phyloP scores from a whole-genome alignment of 2,329 filamentous ascomycete species.

The Alternaria rosae region DNA sequence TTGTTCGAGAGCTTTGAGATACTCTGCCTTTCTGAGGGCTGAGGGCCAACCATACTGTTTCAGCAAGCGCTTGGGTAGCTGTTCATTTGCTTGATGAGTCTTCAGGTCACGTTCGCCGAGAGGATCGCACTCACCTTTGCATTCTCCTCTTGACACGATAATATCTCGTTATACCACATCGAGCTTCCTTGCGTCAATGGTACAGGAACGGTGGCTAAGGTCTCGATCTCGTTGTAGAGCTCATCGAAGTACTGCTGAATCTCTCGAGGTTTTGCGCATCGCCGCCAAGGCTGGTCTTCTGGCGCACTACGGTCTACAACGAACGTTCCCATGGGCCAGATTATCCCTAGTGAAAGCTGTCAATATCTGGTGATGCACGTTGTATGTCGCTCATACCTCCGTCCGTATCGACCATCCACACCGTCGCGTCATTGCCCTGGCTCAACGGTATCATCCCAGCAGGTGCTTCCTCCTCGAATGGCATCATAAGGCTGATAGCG shows the following conservation, averaged over 20 bases:
- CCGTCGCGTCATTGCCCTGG: constrained; percentile 6
- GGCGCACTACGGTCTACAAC: constrained; percentile 1
- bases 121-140: neutral
- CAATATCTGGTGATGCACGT: neutral
- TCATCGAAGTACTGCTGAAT: constrained; percentile 6
- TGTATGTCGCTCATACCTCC: constrained; percentile 2
- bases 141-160: too few relatives aligned
- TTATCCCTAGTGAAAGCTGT: neutral
- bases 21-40: neutral
- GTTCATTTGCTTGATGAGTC: neutral
- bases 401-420: constrained; percentile 8
- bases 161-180: neutral
- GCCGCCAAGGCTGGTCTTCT: constrained; percentile 5
- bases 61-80: neutral
- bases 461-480: constrained; percentile 2
- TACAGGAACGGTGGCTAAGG: constrained; percentile 4
- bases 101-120: neutral
- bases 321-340: neutral
- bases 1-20: neutral
- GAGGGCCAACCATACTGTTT: neutral
- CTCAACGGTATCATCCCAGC: constrained; percentile 9
- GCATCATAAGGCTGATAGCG: neutral
- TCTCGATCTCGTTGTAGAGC: neutral
- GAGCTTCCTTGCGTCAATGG: neutral
- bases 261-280: neutral